Evolutionary conservation across 139 green algal species (phyloP).

Genomic region (Auxenochlorella pyrenoidosa): DNA sequence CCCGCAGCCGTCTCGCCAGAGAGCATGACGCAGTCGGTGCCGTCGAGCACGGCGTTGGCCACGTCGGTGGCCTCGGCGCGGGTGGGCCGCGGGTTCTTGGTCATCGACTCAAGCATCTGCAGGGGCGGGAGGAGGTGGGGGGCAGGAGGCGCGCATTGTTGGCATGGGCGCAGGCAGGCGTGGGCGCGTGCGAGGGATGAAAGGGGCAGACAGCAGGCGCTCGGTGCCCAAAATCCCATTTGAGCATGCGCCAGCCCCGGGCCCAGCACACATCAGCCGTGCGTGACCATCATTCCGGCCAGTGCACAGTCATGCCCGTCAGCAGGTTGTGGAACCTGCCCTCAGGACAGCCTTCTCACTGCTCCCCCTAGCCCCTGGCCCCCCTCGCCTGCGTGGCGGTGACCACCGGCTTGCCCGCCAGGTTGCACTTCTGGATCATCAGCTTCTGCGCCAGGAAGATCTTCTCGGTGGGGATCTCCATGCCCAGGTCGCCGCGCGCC

Average conservation of each 20-base stretch:
- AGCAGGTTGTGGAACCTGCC: too few species aligned
- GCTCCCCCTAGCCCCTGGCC: neutral
- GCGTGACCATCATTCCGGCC: too few species aligned
- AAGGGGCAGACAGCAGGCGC: too few species aligned
- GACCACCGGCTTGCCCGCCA: slow-evolving; percentile 95
- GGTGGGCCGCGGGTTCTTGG: slow-evolving; percentile 95
- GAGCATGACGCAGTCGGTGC: slow-evolving; percentile 98
- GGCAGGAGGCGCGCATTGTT: neutral
- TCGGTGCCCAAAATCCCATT: too few species aligned
- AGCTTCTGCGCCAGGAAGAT: slow-evolving; percentile 99
- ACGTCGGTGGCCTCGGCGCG: slow-evolving; percentile 96
- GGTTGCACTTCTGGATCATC: slow-evolving; percentile 98
- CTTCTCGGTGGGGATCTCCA: slow-evolving; percentile 99
- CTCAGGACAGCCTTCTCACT: too few species aligned
- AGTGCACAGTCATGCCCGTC: too few species aligned
- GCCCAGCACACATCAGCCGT: too few species aligned
- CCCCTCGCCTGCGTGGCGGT: slow-evolving; percentile 83
- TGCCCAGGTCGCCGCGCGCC: slow-evolving; percentile 96
- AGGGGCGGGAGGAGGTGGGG: neutral
- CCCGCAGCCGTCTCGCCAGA: slow-evolving; percentile 96
- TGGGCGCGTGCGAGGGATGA: too few species aligned
- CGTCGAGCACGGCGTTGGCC: slow-evolving; percentile 97
- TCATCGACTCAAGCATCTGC: slow-evolving; percentile 95
- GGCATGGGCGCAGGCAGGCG: too few species aligned
- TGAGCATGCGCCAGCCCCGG: too few species aligned